Base-by-base conservation (phyloP, 169 alveolate genomes). In the Cryptosporidium tyzzeri region DNA sequence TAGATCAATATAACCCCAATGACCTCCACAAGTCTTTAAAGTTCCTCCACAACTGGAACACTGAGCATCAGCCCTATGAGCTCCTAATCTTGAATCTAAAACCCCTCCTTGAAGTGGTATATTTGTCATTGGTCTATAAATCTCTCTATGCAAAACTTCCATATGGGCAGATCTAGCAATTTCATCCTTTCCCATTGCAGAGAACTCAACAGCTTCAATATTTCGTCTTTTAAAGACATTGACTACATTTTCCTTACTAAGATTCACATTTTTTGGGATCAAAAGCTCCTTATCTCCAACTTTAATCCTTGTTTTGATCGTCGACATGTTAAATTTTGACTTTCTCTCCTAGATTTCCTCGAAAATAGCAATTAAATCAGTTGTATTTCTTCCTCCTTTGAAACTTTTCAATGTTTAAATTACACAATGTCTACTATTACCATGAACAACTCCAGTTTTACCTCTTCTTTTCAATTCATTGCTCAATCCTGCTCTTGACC, bases 11-110 rank as follows among this genome's bases (percentile, higher is more conserved):
- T 94, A 97, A 7, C 99, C 99, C 94, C 97, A 98, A 86, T 98
- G 99, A 10, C 99, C 99, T 35, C 99, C 98, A 93, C 99, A 98
- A 71, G 96, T 96, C 48, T 89, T 94, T 61, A 94, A 70, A 70
- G 92, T 93, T 65, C 95, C 93, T 18, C 95, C 93, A 85, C 99
- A 98, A 41, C 99, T 97, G 35, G 95, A 94, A 92, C 99, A 98
- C 12, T 85, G 65, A 21, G 86, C 55, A 31, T 70, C 85, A 18
- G 91, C 85, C 29, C 85, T 26, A 68, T 62, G 70, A 37, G 85
- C 89, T 21, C 91, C 93, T 45, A 94, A 75, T 85, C 91, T 93
- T 18, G 87, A 84, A 75, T 94, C 97, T 37, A 94, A 84, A 9
- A 93, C 96, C n/a, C 97, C 97, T 53, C 89, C 93, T 33, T 94